These are phyloP conservation scores for Furcasterigmium furcatum DNA, from an alignment of 2,329 filamentous ascomycete genomes.

Conservation along the genomic window DNA sequence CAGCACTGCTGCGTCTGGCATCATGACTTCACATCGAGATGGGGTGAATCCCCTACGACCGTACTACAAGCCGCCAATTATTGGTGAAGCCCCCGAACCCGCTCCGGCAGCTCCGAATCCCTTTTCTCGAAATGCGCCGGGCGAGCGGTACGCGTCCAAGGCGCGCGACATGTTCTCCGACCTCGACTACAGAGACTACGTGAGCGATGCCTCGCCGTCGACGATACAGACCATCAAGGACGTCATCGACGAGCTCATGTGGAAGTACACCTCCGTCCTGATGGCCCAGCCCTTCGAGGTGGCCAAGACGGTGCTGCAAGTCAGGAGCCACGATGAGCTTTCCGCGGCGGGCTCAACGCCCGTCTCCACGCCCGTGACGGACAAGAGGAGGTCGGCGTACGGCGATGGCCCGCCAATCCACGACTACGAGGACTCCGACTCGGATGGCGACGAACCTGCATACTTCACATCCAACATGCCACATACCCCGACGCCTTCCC, in stretches of 20 bases:
- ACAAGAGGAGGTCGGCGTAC: conserved; percentile 25
- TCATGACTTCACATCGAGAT: conserved; percentile 42
- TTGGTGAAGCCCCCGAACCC: conserved; percentile 40
- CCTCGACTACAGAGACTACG: conserved; percentile 86
- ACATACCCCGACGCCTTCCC: conserved; percentile 49
- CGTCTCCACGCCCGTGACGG: conserved; percentile 18
- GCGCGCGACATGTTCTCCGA: conserved; percentile 86
- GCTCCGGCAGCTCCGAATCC: conserved; percentile 38
- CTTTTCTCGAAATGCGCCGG: conserved; percentile 41
- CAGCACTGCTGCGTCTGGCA: conserved; percentile 7
- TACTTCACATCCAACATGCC: conserved; percentile 74
- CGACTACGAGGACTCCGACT: conserved; percentile 55
- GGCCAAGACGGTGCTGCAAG: conserved; percentile 88
- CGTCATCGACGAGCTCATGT: conserved; percentile 79
- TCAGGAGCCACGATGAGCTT: conserved; percentile 54
- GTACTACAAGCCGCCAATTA: conserved; percentile 64
- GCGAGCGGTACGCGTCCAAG: conserved; percentile 48
- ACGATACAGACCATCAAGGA: conserved; percentile 71
- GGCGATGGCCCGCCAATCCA: conserved; percentile 25
- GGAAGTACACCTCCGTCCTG: conserved; percentile 87
- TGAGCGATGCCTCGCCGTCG: conserved; percentile 73
- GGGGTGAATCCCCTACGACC: conserved; percentile 63
- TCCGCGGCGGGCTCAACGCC: conserved; percentile 26
- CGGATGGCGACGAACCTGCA: conserved; percentile 72
- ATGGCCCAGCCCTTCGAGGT: conserved; percentile 97